phyloP scores from a whole-genome alignment of 352 stramenopile genomes.

The Phytophthora lateralis region DNA sequence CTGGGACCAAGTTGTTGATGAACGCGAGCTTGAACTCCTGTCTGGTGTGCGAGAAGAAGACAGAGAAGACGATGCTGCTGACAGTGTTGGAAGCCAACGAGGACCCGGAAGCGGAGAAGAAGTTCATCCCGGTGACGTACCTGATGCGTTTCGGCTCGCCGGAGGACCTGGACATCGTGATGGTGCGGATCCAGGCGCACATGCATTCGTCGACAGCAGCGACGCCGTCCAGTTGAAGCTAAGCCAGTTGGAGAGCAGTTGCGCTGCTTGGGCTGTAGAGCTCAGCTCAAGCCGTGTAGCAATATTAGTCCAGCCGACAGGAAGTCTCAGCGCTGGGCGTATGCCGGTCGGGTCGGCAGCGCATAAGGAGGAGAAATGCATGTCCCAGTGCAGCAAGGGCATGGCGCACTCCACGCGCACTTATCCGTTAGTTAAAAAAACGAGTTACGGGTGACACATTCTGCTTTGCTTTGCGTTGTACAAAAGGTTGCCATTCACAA shows the following conservation, averaged over 20 bases:
- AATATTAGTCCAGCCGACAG: slow-evolving; percentile 32
- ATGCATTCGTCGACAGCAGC: slow-evolving; percentile 34
- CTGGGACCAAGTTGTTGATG: slow-evolving; percentile 78
- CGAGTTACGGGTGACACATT: slow-evolving; percentile 28
- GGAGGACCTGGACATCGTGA: slow-evolving; percentile 63
- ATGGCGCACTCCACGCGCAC: slow-evolving; percentile 18
- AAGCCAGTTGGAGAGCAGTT: slow-evolving; percentile 17
- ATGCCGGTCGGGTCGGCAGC: slow-evolving; percentile 26
- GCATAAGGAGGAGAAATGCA: slow-evolving; percentile 12
- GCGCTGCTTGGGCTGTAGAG: slow-evolving; percentile 36
- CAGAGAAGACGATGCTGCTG: slow-evolving; percentile 78
- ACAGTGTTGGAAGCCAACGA: slow-evolving; percentile 60
- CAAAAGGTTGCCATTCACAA: too few species aligned
- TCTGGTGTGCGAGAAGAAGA: slow-evolving; percentile 70
- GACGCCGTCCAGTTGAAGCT: slow-evolving; percentile 38
- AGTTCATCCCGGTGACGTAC: slow-evolving; percentile 75
- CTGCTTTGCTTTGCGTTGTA: too few species aligned
- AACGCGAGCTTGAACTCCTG: slow-evolving; percentile 71
- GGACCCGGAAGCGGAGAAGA: slow-evolving; percentile 39
- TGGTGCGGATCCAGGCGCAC: slow-evolving; percentile 50
- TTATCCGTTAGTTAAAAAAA: slow-evolving; percentile 40
- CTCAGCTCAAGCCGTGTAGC: slow-evolving; percentile 34
- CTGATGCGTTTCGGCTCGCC: slow-evolving; percentile 65
- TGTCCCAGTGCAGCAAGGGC: slow-evolving; percentile 1
- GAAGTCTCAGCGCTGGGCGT: slow-evolving; percentile 18